A percentile compares a stretch with the other conserved stretches of the same genome.
phyloP scores from a whole-genome alignment of 371 early-diverging fungal genomes.

The Circinella umbellata region DNA sequence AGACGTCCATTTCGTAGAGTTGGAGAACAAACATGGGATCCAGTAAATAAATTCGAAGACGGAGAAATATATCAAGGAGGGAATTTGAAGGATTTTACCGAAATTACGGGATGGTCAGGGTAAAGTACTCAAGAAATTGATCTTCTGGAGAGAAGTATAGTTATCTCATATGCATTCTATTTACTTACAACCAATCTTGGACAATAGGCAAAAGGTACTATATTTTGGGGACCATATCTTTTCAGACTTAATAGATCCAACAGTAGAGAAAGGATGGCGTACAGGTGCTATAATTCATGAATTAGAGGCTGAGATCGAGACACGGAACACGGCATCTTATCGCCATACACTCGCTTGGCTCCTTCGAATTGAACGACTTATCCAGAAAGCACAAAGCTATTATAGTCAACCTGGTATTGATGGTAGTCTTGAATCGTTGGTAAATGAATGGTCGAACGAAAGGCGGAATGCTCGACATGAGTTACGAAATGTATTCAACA shows the following conservation, averaged over 20 bases:
- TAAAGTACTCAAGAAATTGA: not conserved
- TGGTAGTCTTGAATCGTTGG: constrained; percentile 36
- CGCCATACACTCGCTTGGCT: constrained; percentile 59
- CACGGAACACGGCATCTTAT: constrained; percentile 56
- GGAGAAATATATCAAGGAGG: constrained; percentile 71
- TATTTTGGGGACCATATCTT: constrained; percentile 76
- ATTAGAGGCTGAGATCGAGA: constrained; percentile 60
- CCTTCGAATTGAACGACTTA: constrained; percentile 55
- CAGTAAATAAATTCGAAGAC: constrained; percentile 54
- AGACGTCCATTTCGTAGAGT: constrained; percentile 61
- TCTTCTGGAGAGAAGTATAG: no score
- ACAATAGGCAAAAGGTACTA: constrained; percentile 56
- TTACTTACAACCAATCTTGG: no score
- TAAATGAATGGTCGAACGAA: constrained; percentile 58
- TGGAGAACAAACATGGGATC: constrained; percentile 54
- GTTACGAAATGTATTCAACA: constrained; percentile 59
- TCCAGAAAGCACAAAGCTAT: constrained; percentile 60
- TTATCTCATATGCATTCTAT: no score
- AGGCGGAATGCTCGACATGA: constrained; percentile 47
- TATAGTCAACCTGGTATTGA: constrained; percentile 29
- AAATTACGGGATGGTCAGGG: constrained; percentile 60
- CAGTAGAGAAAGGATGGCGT: constrained; percentile 72
- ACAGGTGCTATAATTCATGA: constrained; percentile 74
- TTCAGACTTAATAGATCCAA: constrained; percentile 69
- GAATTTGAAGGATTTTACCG: constrained; percentile 60